Evolutionary conservation across 257 asterid genomes (phyloP).

Genomic region (Solanum sitiens): DNA sequence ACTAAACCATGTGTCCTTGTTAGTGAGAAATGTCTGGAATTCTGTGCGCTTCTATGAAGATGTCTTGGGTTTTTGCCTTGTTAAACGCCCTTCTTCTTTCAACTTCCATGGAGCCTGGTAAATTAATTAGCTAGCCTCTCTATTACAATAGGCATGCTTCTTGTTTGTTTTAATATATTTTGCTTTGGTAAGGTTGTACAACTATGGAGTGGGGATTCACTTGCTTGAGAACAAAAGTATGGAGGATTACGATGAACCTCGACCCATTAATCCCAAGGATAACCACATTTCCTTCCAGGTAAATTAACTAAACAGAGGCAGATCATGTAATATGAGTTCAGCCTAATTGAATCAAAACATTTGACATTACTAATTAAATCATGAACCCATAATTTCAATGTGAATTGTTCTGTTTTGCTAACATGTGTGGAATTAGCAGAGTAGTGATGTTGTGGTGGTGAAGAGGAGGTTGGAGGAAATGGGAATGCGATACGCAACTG

Average conservation of each 20-base stretch:
- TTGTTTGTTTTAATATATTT: background rate
- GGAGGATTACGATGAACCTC: slow-evolving; percentile 6
- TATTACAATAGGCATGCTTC: background rate
- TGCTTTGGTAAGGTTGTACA: slow-evolving; percentile 16
- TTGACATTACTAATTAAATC: background rate
- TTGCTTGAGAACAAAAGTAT: slow-evolving; percentile 11
- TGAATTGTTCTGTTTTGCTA: too few species aligned
- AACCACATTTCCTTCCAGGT: slow-evolving; percentile 34
- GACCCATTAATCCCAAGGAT: slow-evolving; percentile 27
- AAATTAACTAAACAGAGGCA: background rate
- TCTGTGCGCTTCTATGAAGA: slow-evolving; percentile 22
- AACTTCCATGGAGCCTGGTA: slow-evolving; percentile 32
- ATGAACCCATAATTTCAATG: background rate
- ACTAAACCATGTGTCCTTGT: slow-evolving; percentile 23
- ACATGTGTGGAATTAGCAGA: background rate
- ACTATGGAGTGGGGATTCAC: slow-evolving; percentile 31
- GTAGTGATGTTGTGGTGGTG: slow-evolving; percentile 20
- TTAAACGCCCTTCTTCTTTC: slow-evolving; percentile 32
- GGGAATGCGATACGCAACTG: slow-evolving; percentile 20
- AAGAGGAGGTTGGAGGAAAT: slow-evolving; percentile 20
- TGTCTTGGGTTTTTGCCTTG: slow-evolving; percentile 22
- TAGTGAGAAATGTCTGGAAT: slow-evolving; percentile 13
- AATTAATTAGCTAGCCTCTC: background rate
- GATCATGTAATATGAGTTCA: background rate
- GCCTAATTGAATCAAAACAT: background rate